Evolutionary conservation across 805 yeast genomes (phyloP), one percentile per base, ranked within the genome.

Genomic region (Pichia rugopelliculosa): DNA sequence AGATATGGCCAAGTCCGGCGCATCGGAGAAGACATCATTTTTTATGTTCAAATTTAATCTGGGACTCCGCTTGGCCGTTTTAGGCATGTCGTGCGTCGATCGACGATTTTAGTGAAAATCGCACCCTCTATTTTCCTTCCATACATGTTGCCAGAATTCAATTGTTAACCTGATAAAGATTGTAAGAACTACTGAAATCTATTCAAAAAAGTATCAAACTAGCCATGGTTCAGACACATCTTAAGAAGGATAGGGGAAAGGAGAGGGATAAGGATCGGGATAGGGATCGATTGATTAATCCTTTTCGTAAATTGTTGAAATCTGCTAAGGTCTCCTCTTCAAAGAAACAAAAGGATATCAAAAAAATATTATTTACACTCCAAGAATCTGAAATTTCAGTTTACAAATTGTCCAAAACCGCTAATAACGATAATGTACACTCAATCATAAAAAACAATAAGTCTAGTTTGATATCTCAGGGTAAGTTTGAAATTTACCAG

Each of bases 401-500:
- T 11, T 53, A 49, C 18, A 52, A 52, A 33, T 11, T 33, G 11
- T n/a, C 45, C 6, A 21, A 15, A 10, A n/a, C n/a, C 13, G 20
- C 13, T 3, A 13, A 44, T 33, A 23, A 30, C 7, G 39, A 40
- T 8, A 33, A 25, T 36, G 18, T 44, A n/a, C 47, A 48, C 26
- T 13, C 40, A 6, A 44, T 50, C 6, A 23, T 50, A 2, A 41
- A 33, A 41, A 20, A 36, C 7, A 40, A 41, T 11, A 36, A 47
- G 17, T 41, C 52, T 1, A 50, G 50, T 37, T n/a, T 79, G n/a
- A 57, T 82, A 25, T 80, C 84, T 1, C 79, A 77, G 50, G 89
- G 89, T 2, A 67, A 62, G 39, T 71, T 82, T 45, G 79, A 79
- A 55, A 67, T 82, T 1, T 82, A 78, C 54, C 80, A 78, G 58